These are phyloP conservation scores for Pythium folliculosum DNA, from an alignment of 352 stramenopile species.

Conservation along the genomic window DNA sequence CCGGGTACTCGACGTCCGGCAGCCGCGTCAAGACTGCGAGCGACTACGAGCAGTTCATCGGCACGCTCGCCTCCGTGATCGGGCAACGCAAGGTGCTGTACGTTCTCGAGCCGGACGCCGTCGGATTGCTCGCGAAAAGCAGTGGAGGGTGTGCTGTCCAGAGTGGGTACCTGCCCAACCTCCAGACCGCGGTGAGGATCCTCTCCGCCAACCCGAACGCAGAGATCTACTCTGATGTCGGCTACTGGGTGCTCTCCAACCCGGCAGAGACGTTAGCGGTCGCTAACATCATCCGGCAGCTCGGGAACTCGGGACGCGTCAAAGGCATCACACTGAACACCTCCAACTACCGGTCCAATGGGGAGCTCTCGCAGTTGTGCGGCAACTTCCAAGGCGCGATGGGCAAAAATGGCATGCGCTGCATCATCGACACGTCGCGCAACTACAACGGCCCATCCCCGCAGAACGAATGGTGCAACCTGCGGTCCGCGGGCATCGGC, in stretches of 20 bases:
- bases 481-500: slow-evolving; percentile 56
- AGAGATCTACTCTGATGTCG: slow-evolving; percentile 62
- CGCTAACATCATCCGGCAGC: slow-evolving; percentile 39
- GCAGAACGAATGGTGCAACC: slow-evolving; percentile 69
- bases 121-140: slow-evolving; percentile 45
- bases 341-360: slow-evolving; percentile 67
- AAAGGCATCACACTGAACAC: slow-evolving; percentile 76
- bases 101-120: slow-evolving; percentile 62
- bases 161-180: slow-evolving; percentile 51
- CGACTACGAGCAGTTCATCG: slow-evolving; percentile 53
- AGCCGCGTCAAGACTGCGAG: slow-evolving; percentile 35
- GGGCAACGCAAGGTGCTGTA: slow-evolving; percentile 67
- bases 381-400: slow-evolving; percentile 52
- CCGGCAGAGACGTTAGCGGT: not conserved
- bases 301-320: slow-evolving; percentile 37
- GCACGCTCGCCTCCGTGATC: slow-evolving; percentile 38
- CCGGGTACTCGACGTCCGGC: slow-evolving; percentile 40
- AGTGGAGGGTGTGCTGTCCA: slow-evolving; percentile 42
- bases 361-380: slow-evolving; percentile 52
- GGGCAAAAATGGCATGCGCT: slow-evolving; percentile 36
- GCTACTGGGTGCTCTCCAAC: slow-evolving; percentile 53
- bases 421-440: slow-evolving; percentile 68
- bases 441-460: slow-evolving; percentile 47
- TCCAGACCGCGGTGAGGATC: slow-evolving; percentile 39
- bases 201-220: slow-evolving; percentile 55